phyloP scores from a whole-genome alignment of 1,284 basidiomycete species.

The Coriolopsis trogii region DNA sequence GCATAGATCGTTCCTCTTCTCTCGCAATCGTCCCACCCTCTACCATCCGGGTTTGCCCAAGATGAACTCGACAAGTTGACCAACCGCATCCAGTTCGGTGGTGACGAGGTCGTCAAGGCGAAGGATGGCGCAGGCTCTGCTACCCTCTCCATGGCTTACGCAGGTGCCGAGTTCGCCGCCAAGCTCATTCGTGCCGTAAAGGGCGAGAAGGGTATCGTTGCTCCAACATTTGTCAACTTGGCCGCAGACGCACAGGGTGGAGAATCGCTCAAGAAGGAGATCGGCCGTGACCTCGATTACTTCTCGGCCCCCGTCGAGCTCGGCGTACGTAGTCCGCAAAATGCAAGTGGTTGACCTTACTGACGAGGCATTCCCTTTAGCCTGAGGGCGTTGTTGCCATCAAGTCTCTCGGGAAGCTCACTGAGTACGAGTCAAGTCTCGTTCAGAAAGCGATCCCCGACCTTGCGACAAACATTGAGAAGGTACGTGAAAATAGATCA shows the following conservation, averaged over 20 bases:
- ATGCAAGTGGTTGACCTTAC: slow-evolving; percentile 11
- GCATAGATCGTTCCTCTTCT: slow-evolving; percentile 90
- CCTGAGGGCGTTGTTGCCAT: slow-evolving; percentile 84
- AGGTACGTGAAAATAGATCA: slow-evolving; percentile 51
- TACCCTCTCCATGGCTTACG: slow-evolving; percentile 80
- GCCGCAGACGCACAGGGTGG: slow-evolving; percentile 76
- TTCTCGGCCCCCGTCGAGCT: slow-evolving; percentile 88
- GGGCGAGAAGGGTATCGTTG: slow-evolving; percentile 86
- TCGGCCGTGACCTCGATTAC: slow-evolving; percentile 73
- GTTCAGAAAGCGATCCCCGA: slow-evolving; percentile 83
- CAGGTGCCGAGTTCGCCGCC: slow-evolving; percentile 77
- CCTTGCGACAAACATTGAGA: slow-evolving; percentile 78
- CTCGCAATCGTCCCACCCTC: slow-evolving; percentile 83
- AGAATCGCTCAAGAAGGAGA: slow-evolving; percentile 59
- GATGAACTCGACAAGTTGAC: slow-evolving; percentile 56
- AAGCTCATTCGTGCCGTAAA: slow-evolving; percentile 85
- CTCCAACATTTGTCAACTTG: slow-evolving; percentile 87
- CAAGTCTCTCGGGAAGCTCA: slow-evolving; percentile 73
- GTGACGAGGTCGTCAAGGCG: slow-evolving; percentile 82
- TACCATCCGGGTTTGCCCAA: slow-evolving; percentile 58
- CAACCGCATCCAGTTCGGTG: slow-evolving; percentile 77
- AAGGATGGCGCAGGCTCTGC: slow-evolving; percentile 80
- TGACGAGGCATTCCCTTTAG: slow-evolving; percentile 39
- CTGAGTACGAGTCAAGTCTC: slow-evolving; percentile 73
- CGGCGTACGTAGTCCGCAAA: slow-evolving; percentile 60